Conservation (phyloP, 805 yeast genomes). For the Henningerozyma blattae region DNA sequence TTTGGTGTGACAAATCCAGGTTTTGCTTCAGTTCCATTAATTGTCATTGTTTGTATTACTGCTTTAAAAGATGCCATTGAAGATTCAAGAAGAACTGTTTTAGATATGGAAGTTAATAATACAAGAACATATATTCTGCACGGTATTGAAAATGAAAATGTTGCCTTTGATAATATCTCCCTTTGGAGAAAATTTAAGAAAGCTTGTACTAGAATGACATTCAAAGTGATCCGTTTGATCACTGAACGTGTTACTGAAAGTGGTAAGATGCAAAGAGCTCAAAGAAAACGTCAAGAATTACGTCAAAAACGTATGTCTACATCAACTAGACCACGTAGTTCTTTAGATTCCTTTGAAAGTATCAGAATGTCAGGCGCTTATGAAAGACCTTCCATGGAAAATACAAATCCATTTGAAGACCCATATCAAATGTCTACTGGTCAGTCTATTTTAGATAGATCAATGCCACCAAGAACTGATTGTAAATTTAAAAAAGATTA, state of each 20-base stretch:
- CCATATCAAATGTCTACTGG: constrained; percentile 55
- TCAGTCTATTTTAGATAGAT: constrained; percentile 41
- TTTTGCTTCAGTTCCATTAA: constrained; percentile 62
- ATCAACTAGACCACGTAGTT: constrained; percentile 24
- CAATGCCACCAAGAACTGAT: constrained; percentile 32
- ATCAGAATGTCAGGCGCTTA: constrained; percentile 20
- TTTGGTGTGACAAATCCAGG: constrained; percentile 78
- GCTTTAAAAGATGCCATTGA: constrained; percentile 74
- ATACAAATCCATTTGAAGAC: constrained; percentile 22
- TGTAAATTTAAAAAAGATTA: constrained; percentile 24
- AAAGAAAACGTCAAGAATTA: constrained; percentile 20
- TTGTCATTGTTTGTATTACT: constrained; percentile 64
- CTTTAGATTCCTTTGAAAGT: constrained; percentile 27
- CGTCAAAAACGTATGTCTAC: constrained; percentile 14
- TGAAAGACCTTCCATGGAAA: constrained; percentile 26
- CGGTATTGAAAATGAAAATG: constrained; percentile 47
- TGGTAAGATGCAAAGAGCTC: constrained; percentile 27
- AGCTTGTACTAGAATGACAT: constrained; percentile 25
- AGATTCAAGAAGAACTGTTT: constrained; percentile 61
- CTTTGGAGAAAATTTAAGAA: constrained; percentile 64
- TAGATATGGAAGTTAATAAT: constrained; percentile 68
- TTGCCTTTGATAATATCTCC: constrained; percentile 50
- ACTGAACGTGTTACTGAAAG: constrained; percentile 23
- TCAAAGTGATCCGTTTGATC: constrained; percentile 16
- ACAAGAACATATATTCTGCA: constrained; percentile 54